Evolutionary conservation across 2,329 filamentous ascomycete species (phyloP), one percentile per base, ranked within the genome.

Genomic region (Trichothecium sympodiale): DNA sequence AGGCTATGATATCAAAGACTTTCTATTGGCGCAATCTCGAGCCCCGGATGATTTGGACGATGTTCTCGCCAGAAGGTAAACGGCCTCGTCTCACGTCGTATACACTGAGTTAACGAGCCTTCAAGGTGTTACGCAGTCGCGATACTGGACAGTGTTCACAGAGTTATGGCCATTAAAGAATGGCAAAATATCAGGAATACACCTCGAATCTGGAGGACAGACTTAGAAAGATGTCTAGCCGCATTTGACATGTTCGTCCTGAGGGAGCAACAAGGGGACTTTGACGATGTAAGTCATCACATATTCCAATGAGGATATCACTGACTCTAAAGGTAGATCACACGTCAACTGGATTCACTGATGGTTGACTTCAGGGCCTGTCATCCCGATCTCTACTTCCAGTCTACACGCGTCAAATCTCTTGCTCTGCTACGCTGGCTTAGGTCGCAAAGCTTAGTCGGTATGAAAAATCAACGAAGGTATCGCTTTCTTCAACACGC

Each of bases 181-280:
- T 96, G 88, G 89, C 62, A 42, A 68, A 68, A 42, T 10, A 46
- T 55, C 31, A 49, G 47, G 36, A 33, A 42, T 25, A 46, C 42
- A 29, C 45, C 42, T 47, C 38, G 43, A 54, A 36, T 43, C 59
- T 94, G 15, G 88, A 94, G 53, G 71, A 73, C 38, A 81, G 81
- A 12, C 38, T 39, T 15, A 34, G 36, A 18, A 26, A 36, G 34
- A n/a, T 31, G 20, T 2, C 62, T 96, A 13, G 82, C 79, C 15
- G 82, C 81, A 12, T 94, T 93, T 54, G 91, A 96, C 56, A 71
- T 96, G 58, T 96, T 96, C 57, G 76, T 94, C 31, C 64, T 89
- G 18, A 76, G 81, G 44, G 80, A 81, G 37, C 71, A 76, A 14
- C 66, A 69, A 20, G 77, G 80, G n/a, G 86, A 93, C 51, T 59